These are phyloP conservation scores for Phyllostachys edulis DNA, from an alignment of 176 grass and related monocot genomes.

Conservation along the genomic window DNA sequence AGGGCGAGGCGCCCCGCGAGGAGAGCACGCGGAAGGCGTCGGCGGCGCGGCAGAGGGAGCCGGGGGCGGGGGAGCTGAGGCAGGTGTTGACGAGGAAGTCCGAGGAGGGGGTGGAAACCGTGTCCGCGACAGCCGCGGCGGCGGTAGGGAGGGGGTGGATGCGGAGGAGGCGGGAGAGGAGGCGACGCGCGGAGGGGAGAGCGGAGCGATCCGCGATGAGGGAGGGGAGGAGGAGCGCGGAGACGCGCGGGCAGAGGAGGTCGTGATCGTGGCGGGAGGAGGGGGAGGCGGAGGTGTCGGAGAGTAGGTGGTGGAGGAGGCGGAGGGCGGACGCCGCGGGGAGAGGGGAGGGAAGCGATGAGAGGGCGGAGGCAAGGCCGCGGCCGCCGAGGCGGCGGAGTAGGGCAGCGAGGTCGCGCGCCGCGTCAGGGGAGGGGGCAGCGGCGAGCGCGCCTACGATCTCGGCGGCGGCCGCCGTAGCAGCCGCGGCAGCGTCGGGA, in stretches of 20 bases:
- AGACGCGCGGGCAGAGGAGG: conserved; percentile 53
- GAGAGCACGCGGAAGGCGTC: conserved; percentile 52
- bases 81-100: conserved; percentile 56
- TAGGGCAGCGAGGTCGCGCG: conserved; percentile 28
- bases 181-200: conserved; percentile 40
- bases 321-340: conserved; percentile 17
- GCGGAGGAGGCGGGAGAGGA: conserved; percentile 41
- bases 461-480: neutral
- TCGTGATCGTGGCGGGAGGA: conserved; percentile 19
- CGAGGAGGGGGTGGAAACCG: conserved; percentile 28
- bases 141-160: conserved; percentile 36
- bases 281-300: conserved; percentile 19
- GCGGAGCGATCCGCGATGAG: conserved; percentile 46
- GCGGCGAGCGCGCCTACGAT: conserved; percentile 27
- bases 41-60: conserved; percentile 26
- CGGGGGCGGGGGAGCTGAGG: conserved; percentile 37
- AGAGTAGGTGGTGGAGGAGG: conserved; percentile 40
- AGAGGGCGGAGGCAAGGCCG: conserved; percentile 38
- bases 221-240: conserved; percentile 53
- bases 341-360: conserved; percentile 39
- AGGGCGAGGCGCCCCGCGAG: conserved; percentile 46
- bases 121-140: conserved; percentile 37
- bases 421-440: conserved; percentile 28
- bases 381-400: conserved; percentile 40
- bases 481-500: neutral